Evolutionary conservation across 1,284 basidiomycete species (phyloP).

Genomic region (Erythrobasidium hasegawianum): DNA sequence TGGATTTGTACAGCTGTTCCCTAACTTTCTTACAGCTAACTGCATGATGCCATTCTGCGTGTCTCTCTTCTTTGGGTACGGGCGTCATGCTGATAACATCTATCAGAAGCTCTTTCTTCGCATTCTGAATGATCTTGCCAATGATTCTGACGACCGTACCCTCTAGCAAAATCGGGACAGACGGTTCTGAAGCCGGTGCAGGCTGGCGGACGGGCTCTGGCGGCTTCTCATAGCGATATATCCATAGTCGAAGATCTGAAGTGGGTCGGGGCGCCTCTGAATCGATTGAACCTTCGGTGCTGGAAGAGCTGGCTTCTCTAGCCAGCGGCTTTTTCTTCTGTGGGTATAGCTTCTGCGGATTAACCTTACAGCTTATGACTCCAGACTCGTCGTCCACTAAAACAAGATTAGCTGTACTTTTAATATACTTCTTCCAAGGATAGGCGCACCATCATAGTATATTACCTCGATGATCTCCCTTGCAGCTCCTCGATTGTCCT

Average conservation of each 20-base stretch:
- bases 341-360: constrained; percentile 18
- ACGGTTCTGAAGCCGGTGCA: background rate
- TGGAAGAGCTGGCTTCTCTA: background rate
- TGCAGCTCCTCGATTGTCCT: background rate
- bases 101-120: constrained; percentile 20
- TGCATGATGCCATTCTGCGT: constrained; percentile 31
- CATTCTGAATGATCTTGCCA: constrained; percentile 16
- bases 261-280: background rate
- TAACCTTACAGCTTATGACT: constrained; percentile 26
- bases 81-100: constrained; percentile 13
- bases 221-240: constrained; percentile 28
- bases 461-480: constrained; percentile 16
- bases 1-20: constrained; percentile 4
- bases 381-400: constrained; percentile 35
- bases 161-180: constrained; percentile 18
- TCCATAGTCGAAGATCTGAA: constrained; percentile 29
- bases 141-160: constrained; percentile 17
- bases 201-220: background rate
- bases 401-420: background rate
- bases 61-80: constrained; percentile 19
- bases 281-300: background rate
- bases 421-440: too few relatives aligned
- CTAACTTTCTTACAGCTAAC: constrained; percentile 10
- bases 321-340: background rate
- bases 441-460: constrained; percentile 24